Evolutionary conservation across 306 rosid species (phyloP), one percentile per base, ranked within the genome.

Genomic region (Prunus mira): DNA sequence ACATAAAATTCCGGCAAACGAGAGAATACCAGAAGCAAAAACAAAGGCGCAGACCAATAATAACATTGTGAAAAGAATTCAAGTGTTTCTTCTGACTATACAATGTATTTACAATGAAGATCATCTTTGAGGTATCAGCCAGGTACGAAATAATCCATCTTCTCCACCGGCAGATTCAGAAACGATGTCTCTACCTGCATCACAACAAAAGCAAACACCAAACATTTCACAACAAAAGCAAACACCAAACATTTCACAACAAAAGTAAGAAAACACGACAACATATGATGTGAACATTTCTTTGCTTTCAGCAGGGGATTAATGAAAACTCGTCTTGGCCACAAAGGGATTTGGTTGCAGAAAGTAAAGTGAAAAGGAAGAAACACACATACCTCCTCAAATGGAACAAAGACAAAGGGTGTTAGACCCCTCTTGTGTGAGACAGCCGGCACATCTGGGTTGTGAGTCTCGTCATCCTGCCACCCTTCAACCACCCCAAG

Each of bases 381-480:
- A 50, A 43, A 66, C 32, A 22, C 19, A 72, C 17, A 12, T 84
- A 95, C 98, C 96, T 95, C 89, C 27, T 90, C 92, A 73, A 95
- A 92, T 9, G 96, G 97, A 78, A 90, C 89, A 74, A 95, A 89
- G 80, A 95, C 96, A 79, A 95, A 92, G 69, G 98, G 93, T 47
- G 85, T 86, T 83, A 90, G 72, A 71, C 98, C 98, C 86, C 97
- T 88, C 82, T 78, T 89, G 76, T 92, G 97, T 19, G 97, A 90
- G 83, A 90, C 90, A 49, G 97, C 95, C 43, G 97, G 97, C 78
- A 92, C 97, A 75, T 95, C 97, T 66, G 97, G 97, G 78, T 95
- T 92, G 88, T 95, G 98, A 34, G 97, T 87, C 85, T 95, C 98
- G 61, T 95, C 98, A 79, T 95, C 98, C 76, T 81, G 88, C 97